Evolutionary conservation across 352 stramenopile genomes (phyloP), one percentile per base, ranked within the genome.

Genomic region (Pythium coloratum): DNA sequence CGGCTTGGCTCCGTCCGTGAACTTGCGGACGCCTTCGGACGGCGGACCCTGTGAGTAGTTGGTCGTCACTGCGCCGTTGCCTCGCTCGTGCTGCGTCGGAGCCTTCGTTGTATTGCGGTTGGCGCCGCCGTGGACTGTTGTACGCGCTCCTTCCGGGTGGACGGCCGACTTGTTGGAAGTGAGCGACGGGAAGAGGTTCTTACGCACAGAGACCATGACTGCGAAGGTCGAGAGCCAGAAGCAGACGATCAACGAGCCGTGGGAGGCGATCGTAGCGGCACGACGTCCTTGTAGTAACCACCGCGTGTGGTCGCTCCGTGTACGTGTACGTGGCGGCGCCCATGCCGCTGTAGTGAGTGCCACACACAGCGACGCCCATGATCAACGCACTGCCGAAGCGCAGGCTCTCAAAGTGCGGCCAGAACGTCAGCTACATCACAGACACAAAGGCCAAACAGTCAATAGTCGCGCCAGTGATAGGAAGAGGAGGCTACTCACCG

Each of bases 261-360:
- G 82, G 0, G 82, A 89, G 14, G 80, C 78, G 7, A 84, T 49
- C 0, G 69, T 71, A 0, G 72, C 66, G 9, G 80, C 78, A 1
- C 40, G 24, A 16, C 28, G 60, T 7, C 28, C 30, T 10, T 40
- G 28, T 28, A 66, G 33, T 33, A 20, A 8, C n/a, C 38, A 44
- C 38, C 38, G 38, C 38, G 38, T 44, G 74, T 58, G 1, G 50
- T 50, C 80, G 12, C 76, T 69, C 66, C 24, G 75, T 81, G 63
- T 80, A 82, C 2, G 33, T 64, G 59, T 91, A 91, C 26, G 55
- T 66, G 6, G 81, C 83, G 2, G 80, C 76, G 0, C 73, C 76
- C 83, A 91, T 90, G 50, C 81, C 83, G 0, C 62, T 73, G 65
- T 91, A 91, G 62, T 91, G 83, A 2, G 81, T 90, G 20, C 83